Percentiles rank a stretch among this genome's conserved stretches.
Conservation (phyloP, 768 basidiomycete species). For the Saitozyma sp. region DNA sequence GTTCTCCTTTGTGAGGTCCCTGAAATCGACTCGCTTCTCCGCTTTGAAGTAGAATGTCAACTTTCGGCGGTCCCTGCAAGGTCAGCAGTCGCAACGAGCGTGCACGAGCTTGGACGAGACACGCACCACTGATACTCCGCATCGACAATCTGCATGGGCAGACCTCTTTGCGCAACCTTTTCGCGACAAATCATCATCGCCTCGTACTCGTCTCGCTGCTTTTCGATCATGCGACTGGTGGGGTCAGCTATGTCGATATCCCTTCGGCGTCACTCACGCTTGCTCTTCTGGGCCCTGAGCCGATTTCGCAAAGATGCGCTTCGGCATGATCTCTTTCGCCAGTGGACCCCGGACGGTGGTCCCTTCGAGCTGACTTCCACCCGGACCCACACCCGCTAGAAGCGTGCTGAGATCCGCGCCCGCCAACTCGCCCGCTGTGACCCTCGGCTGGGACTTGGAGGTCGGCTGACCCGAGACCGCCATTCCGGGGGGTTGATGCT, state of each 20-base stretch:
- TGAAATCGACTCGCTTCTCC: constrained; percentile 86
- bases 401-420: constrained; percentile 31
- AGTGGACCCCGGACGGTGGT: constrained; percentile 45
- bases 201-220: constrained; percentile 86
- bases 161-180: constrained; percentile 87
- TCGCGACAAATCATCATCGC: constrained; percentile 86
- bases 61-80: constrained; percentile 87
- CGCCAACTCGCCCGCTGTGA: constrained; percentile 18
- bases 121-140: constrained; percentile 96
- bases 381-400: constrained; percentile 34
- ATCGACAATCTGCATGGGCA: constrained; percentile 98
- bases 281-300: constrained; percentile 67
- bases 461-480: constrained; percentile 5
- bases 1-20: constrained; percentile 90
- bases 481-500: constrained; percentile 47
- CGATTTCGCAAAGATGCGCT: constrained; percentile 92
- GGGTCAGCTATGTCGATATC: constrained; percentile 1
- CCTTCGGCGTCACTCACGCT: constrained; percentile 60
- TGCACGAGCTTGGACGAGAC: neutral
- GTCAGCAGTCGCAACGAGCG: neutral
- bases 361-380: constrained; percentile 28
- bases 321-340: constrained; percentile 94
- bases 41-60: constrained; percentile 97
- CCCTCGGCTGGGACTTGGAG: neutral
- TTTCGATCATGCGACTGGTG: constrained; percentile 69